phyloP scores from a whole-genome alignment of 352 stramenopile species.

The Phytopythium delawarense region DNA sequence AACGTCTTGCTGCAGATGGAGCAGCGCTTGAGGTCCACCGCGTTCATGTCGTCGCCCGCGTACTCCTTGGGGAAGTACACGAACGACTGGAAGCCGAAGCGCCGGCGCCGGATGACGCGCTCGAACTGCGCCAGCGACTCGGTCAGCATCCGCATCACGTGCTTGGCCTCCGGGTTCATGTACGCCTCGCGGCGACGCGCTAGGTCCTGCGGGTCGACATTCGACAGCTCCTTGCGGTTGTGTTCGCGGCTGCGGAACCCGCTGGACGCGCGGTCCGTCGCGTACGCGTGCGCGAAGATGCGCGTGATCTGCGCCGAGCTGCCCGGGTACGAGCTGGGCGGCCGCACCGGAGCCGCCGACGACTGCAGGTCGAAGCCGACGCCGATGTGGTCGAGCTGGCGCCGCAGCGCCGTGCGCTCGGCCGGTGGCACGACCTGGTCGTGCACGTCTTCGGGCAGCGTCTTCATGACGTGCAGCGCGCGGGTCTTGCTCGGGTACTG shows the following conservation, averaged over 20 bases:
- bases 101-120: conserved; percentile 49
- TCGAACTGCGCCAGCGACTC: conserved; percentile 51
- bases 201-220: conserved; percentile 25
- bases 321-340: conserved; percentile 9
- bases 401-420: conserved; percentile 35
- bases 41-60: conserved; percentile 10
- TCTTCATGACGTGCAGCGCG: conserved; percentile 56
- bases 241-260: conserved; percentile 23
- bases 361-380: conserved; percentile 50
- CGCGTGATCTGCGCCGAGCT: conserved; percentile 33
- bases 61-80: conserved; percentile 51
- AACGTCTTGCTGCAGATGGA: conserved; percentile 49
- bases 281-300: conserved; percentile 46
- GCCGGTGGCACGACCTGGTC: conserved; percentile 36
- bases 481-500: conserved; percentile 37
- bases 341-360: conserved; percentile 11
- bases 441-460: conserved; percentile 52
- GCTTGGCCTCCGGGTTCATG: conserved; percentile 44
- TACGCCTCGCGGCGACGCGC: conserved; percentile 23
- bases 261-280: conserved; percentile 25
- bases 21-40: conserved; percentile 24
- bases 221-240: conserved; percentile 17
- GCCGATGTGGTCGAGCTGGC: conserved; percentile 44
- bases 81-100: conserved; percentile 68
- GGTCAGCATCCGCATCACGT: conserved; percentile 40